phyloP scores from a whole-genome alignment of 1,284 basidiomycete species.

The Thecaphora thlaspeos region DNA sequence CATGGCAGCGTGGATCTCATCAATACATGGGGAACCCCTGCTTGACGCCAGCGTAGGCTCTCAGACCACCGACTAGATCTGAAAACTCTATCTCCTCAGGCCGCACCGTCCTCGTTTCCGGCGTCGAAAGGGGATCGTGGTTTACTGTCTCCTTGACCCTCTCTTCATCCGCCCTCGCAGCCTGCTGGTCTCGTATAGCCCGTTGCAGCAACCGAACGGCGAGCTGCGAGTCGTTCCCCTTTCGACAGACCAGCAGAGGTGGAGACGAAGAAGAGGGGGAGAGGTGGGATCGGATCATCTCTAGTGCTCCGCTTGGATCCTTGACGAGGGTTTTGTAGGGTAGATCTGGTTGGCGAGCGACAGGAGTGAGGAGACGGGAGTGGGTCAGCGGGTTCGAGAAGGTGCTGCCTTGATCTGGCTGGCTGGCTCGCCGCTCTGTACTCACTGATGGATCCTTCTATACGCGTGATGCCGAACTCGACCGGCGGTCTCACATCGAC shows the following conservation, averaged over 20 bases:
- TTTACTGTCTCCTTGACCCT: no score
- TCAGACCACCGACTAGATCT: slow-evolving; percentile 40
- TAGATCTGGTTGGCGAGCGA: slow-evolving; percentile 64
- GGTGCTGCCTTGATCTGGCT: no score
- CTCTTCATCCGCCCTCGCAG: no score
- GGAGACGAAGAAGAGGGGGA: background rate
- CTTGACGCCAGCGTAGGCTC: slow-evolving; percentile 27
- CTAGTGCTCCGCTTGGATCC: slow-evolving; percentile 62
- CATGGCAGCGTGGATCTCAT: background rate
- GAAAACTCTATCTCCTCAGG: slow-evolving; percentile 60
- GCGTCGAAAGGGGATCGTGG: no score
- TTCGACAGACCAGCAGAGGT: slow-evolving; percentile 22
- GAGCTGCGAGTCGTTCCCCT: slow-evolving; percentile 55
- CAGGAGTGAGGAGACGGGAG: no score
- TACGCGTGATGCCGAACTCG: slow-evolving; percentile 83
- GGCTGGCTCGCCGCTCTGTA: no score
- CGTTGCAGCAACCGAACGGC: slow-evolving; percentile 2
- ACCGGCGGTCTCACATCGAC: slow-evolving; percentile 79
- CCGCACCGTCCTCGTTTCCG: no score
- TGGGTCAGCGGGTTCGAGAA: no score
- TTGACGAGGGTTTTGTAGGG: slow-evolving; percentile 68
- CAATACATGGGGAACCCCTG: slow-evolving; percentile 45
- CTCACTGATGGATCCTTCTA: slow-evolving; percentile 75
- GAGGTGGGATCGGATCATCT: slow-evolving; percentile 18
- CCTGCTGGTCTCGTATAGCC: no score